A percentile compares a stretch with the other conserved stretches of the same genome.
phyloP scores from a whole-genome alignment of 345 rosid genomes.

The Euphorbia pulcherrima region DNA sequence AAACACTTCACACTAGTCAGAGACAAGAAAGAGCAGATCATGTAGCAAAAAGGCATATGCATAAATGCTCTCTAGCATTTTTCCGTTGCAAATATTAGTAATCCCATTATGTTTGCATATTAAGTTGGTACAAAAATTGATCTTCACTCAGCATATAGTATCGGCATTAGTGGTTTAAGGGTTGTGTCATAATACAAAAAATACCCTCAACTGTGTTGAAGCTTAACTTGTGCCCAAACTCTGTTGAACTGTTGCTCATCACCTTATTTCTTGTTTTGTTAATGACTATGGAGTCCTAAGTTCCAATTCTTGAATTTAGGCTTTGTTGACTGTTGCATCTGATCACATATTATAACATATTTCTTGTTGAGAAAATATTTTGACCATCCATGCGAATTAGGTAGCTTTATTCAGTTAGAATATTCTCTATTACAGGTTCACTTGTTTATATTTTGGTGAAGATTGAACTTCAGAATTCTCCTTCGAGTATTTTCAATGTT shows the following conservation, averaged over 20 bases:
- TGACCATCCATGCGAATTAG: background rate
- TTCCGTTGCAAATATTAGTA: too few relatives aligned
- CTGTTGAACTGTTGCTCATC: too few relatives aligned
- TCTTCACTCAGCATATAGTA: too few relatives aligned
- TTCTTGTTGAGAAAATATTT: background rate
- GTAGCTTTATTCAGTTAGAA: background rate
- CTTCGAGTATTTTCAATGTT: background rate
- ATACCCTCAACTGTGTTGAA: background rate
- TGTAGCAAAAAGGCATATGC: background rate
- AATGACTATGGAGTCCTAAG: background rate
- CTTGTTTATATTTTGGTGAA: background rate
- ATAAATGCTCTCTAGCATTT: background rate
- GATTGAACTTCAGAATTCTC: background rate
- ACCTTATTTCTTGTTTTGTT: too few relatives aligned
- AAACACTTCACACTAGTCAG: background rate
- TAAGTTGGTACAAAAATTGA: too few relatives aligned
- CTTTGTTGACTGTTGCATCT: background rate
- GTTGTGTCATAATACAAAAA: too few relatives aligned
- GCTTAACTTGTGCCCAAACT: background rate
- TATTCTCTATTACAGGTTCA: background rate
- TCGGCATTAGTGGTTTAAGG: too few relatives aligned
- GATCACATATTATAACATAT: background rate
- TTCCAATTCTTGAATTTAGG: background rate
- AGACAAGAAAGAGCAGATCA: background rate
- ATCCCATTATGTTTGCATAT: too few relatives aligned